Percentiles rank a stretch among this genome's conserved stretches.
phyloP scores from a whole-genome alignment of 2,329 filamentous ascomycete species.

The Fonsecaea monophora region DNA sequence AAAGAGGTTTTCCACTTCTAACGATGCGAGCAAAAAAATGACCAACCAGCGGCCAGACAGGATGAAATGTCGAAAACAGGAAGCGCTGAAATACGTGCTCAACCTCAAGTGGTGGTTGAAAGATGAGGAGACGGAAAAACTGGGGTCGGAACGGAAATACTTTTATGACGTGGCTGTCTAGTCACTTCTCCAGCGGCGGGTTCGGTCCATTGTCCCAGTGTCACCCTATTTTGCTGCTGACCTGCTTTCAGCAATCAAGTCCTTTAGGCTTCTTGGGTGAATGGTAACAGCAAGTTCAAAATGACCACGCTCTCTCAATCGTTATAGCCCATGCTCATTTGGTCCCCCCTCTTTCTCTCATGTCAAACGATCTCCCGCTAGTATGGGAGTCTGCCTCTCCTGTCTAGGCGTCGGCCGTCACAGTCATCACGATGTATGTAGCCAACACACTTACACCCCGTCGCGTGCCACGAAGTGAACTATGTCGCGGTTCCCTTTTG shows the following conservation, averaged over 20 bases:
- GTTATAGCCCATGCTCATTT: neutral
- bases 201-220: neutral
- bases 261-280: neutral
- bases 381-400: slow-evolving; percentile 41
- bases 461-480: neutral
- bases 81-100: no score
- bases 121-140: neutral
- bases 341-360: neutral
- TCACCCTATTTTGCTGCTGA: neutral
- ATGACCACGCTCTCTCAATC: slow-evolving; percentile 2
- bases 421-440: slow-evolving; percentile 33
- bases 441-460: neutral
- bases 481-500: neutral
- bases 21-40: neutral
- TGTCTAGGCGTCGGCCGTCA: slow-evolving; percentile 38
- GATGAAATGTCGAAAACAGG: no score
- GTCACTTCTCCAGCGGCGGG: neutral
- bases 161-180: neutral
- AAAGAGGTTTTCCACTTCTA: neutral
- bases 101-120: no score
- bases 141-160: neutral
- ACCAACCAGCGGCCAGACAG: neutral
- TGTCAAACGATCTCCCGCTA: slow-evolving; percentile 16
- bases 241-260: neutral
- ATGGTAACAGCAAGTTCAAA: neutral